Conservation (phyloP, 2,329 filamentous ascomycete genomes). For the Neofusicoccum cordaticola region DNA sequence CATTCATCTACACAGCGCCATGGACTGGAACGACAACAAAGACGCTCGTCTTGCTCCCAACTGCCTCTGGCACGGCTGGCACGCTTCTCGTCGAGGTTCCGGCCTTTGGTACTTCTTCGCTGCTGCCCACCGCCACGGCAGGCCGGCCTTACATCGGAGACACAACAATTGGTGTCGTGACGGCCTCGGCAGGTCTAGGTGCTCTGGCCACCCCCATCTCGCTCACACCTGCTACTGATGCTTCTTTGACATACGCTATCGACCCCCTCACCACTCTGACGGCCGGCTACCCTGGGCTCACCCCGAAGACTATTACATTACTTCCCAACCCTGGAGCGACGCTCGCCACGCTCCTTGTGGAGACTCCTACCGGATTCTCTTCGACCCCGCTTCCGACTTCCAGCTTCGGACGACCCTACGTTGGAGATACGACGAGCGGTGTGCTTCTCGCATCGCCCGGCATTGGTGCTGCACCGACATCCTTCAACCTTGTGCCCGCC, state of each 20-base stretch:
- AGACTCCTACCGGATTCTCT: not conserved
- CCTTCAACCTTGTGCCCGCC: not conserved
- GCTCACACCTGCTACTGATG: not conserved
- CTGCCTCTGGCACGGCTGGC: not conserved
- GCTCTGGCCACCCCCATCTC: not conserved
- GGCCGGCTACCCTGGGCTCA: not conserved
- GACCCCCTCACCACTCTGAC: not conserved
- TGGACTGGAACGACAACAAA: not conserved
- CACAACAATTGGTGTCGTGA: not conserved
- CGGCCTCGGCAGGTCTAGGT: not conserved
- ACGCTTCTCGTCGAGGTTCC: not conserved
- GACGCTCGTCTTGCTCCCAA: not conserved
- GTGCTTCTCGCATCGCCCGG: not conserved
- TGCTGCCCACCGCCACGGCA: not conserved
- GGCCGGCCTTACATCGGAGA: not conserved
- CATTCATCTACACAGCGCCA: not conserved
- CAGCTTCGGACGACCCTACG: not conserved
- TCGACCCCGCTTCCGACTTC: not conserved
- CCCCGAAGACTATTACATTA: not conserved
- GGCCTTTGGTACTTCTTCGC: not conserved
- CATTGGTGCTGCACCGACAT: not conserved
- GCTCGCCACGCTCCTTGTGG: not conserved
- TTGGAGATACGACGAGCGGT: not conserved
- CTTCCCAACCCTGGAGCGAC: not conserved
- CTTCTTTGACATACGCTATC: not conserved